Evolutionary conservation across 306 rosid genomes (phyloP).

Genomic region (Acacia crassicarpa): DNA sequence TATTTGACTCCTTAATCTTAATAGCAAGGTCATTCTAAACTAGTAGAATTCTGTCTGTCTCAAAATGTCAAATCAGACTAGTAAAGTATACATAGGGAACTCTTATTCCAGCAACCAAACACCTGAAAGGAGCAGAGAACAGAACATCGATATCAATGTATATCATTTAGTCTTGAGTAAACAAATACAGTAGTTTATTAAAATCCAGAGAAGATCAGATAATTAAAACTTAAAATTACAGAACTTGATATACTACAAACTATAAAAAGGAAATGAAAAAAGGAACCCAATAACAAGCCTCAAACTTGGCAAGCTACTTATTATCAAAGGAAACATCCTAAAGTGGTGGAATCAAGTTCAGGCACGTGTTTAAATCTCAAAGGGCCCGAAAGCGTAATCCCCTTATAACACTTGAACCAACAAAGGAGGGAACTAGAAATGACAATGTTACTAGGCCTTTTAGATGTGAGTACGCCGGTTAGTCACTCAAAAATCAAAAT

Average conservation of each 20-base stretch:
- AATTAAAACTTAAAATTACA: conserved; percentile 3
- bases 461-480: background rate
- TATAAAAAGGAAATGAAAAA: background rate
- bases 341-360: background rate
- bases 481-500: background rate
- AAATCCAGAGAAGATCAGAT: background rate
- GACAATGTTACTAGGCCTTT: background rate
- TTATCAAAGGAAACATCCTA: background rate
- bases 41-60: conserved; percentile 22
- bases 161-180: background rate
- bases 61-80: conserved; percentile 35
- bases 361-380: background rate
- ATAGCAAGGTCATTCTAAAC: conserved; percentile 61
- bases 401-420: background rate
- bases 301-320: background rate
- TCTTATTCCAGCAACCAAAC: conserved; percentile 20
- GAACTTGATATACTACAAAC: background rate
- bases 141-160: conserved; percentile 3
- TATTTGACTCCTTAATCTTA: conserved; percentile 53
- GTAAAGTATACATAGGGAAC: conserved; percentile 16
- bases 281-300: background rate
- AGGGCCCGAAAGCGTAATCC: background rate
- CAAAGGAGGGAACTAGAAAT: background rate
- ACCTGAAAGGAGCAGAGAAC: conserved; percentile 37
- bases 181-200: background rate